phyloP scores from a whole-genome alignment of 2,329 filamentous ascomycete species.

The Trichoderma aggressivum region DNA sequence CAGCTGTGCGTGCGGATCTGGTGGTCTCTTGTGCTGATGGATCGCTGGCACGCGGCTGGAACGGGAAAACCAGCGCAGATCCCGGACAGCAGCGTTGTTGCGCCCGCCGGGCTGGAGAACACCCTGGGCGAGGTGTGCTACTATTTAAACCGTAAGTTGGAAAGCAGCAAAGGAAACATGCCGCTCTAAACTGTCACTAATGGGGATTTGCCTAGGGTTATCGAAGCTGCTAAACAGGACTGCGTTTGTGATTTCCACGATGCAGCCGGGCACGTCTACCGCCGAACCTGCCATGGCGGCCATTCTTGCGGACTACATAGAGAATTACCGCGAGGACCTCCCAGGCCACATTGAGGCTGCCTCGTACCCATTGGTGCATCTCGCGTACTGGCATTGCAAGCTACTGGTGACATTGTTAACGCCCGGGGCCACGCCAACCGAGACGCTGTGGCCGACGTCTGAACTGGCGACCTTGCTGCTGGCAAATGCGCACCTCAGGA shows the following conservation, averaged over 20 bases:
- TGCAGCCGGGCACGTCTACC: slow-evolving; percentile 35
- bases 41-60: slow-evolving; percentile 70
- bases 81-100: slow-evolving; percentile 57
- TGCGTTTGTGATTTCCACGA: slow-evolving; percentile 37
- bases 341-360: slow-evolving; percentile 53
- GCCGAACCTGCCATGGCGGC: slow-evolving; percentile 34
- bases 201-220: slow-evolving; percentile 40
- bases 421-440: slow-evolving; percentile 51
- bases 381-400: slow-evolving; percentile 68
- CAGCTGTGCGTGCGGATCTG: slow-evolving; percentile 62
- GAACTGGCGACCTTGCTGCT: slow-evolving; percentile 58
- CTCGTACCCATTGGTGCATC: slow-evolving; percentile 55
- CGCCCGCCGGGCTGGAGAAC: slow-evolving; percentile 56
- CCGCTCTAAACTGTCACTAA: slow-evolving; percentile 16
- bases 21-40: slow-evolving; percentile 69
- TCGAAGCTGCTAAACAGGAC: slow-evolving; percentile 51
- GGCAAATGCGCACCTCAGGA: slow-evolving; percentile 51
- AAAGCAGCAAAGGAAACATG: background rate
- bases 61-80: slow-evolving; percentile 61
- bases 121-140: slow-evolving; percentile 62
- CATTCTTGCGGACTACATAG: slow-evolving; percentile 41
- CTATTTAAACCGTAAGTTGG: slow-evolving; percentile 60
- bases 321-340: slow-evolving; percentile 63
- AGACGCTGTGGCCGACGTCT: slow-evolving; percentile 58
- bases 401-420: slow-evolving; percentile 61